A percentile compares a stretch with the other conserved stretches of the same genome.
These are phyloP conservation scores for Aspergillus conjunctus DNA, from an alignment of 495 filamentous ascomycete genomes.

Conservation along the genomic window DNA sequence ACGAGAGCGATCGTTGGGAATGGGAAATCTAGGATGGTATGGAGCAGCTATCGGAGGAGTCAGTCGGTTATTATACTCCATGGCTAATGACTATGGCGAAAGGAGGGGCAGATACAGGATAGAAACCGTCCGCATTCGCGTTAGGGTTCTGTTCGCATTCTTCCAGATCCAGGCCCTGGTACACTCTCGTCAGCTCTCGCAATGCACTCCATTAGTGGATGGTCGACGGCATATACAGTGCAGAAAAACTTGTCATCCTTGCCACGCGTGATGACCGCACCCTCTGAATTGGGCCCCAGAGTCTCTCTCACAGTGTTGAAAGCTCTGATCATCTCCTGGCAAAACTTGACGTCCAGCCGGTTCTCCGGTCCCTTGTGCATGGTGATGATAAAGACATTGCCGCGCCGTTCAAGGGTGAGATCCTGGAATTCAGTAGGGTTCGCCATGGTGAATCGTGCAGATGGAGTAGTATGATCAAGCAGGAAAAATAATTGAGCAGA, in stretches of 20 bases:
- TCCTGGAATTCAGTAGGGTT: background rate
- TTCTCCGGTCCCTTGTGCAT: background rate
- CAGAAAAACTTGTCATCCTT: background rate
- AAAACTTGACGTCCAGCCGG: background rate
- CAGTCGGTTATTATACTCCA: background rate
- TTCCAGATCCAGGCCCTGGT: conserved; percentile 47
- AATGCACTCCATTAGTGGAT: background rate
- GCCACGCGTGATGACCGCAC: background rate
- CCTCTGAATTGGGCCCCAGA: background rate
- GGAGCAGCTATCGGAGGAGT: conserved; percentile 32
- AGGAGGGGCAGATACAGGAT: conserved; percentile 28
- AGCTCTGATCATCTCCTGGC: background rate
- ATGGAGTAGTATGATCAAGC: background rate
- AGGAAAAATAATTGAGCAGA: background rate
- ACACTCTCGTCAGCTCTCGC: background rate
- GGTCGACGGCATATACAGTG: background rate
- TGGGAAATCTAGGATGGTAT: conserved; percentile 52
- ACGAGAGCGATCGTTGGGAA: conserved; percentile 53
- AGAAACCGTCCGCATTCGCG: conserved; percentile 53
- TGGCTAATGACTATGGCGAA: background rate
- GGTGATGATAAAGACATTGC: background rate
- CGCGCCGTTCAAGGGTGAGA: background rate
- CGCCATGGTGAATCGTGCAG: background rate
- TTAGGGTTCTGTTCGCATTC: conserved; percentile 48
- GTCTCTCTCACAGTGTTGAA: background rate